phyloP scores from a whole-genome alignment of 306 rosid species.

The Purshia tridentata region DNA sequence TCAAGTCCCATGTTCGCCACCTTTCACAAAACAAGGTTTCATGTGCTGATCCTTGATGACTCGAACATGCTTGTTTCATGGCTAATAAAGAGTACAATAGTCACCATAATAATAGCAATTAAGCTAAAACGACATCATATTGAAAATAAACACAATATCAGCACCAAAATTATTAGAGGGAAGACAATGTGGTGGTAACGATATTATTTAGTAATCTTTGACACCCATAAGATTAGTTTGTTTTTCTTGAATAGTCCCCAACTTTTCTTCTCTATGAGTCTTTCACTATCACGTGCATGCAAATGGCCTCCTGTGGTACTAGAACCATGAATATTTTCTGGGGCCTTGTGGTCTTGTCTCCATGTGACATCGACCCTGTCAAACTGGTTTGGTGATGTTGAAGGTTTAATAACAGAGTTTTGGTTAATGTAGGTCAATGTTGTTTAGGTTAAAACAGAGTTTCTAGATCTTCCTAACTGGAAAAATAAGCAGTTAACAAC shows the following conservation, averaged over 20 bases:
- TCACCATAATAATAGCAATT: neutral
- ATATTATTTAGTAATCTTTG: neutral
- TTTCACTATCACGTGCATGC: constrained; percentile 12
- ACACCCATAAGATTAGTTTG: neutral
- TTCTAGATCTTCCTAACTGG: neutral
- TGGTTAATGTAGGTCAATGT: too few species aligned
- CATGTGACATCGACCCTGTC: neutral
- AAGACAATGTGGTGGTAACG: neutral
- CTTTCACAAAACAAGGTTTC: neutral
- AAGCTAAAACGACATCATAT: too few species aligned
- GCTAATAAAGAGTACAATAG: neutral
- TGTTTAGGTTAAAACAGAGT: neutral
- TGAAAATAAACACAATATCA: too few species aligned
- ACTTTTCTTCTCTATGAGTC: too few species aligned
- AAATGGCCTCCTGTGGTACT: neutral
- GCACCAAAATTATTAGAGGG: too few species aligned
- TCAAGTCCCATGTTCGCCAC: neutral
- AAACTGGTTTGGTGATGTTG: neutral
- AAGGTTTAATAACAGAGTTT: too few species aligned
- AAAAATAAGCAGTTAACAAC: neutral
- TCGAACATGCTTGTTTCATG: neutral
- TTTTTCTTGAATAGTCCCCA: too few species aligned
- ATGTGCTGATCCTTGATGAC: neutral
- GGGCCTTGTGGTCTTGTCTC: constrained; percentile 5
- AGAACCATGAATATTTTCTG: neutral